A percentile compares a stretch with the other conserved stretches of the same genome.
Conservation (phyloP, 2,329 filamentous ascomycete species). For the Fusarium ramigenum region DNA sequence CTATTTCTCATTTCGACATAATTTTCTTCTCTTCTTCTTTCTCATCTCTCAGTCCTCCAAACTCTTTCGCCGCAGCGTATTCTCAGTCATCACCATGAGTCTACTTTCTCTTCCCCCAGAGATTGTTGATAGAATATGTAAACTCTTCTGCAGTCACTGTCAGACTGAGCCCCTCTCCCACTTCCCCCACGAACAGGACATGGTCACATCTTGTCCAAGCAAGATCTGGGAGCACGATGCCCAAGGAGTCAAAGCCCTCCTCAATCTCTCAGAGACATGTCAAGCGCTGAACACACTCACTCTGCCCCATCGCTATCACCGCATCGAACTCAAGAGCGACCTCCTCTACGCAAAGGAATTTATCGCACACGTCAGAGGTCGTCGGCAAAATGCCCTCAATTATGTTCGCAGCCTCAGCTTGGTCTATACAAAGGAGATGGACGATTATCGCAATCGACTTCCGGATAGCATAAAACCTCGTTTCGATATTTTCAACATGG, state of each 20-base stretch:
- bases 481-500: background rate
- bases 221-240: background rate
- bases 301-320: background rate
- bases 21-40: background rate
- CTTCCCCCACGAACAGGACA: rapidly evolving
- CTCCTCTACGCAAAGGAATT: background rate
- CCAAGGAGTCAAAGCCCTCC: rapidly evolving
- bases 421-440: background rate
- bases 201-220: rapidly evolving
- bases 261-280: background rate
- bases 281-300: background rate
- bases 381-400: background rate
- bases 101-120: background rate
- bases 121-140: background rate
- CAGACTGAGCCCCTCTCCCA: rapidly evolving
- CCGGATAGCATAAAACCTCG: background rate
- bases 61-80: background rate
- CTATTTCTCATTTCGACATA: background rate
- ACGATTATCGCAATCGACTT: background rate
- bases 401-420: background rate
- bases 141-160: rapidly evolving
- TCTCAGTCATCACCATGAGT: background rate
- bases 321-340: background rate
- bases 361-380: background rate
- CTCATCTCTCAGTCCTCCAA: background rate